A percentile compares a stretch with the other conserved stretches of the same genome.
Evolutionary conservation across 345 rosid genomes (phyloP).

Genomic region (Rhodomyrtus tomentosa): DNA sequence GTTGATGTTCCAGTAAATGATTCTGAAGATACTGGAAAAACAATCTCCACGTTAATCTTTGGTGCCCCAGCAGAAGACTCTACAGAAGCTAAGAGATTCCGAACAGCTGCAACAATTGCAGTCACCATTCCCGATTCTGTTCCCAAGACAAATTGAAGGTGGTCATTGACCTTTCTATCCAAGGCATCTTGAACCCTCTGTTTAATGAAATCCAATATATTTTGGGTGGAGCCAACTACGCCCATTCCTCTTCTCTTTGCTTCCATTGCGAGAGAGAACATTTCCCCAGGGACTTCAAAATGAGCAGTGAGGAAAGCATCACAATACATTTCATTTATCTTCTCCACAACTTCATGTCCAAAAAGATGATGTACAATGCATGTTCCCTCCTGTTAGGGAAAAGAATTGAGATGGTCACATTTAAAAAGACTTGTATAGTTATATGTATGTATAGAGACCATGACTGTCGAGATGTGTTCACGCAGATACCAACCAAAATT

Average conservation of each 20-base stretch:
- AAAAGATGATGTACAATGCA: conserved; percentile 94
- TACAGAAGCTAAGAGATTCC: conserved; percentile 36
- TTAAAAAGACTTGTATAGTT: background rate
- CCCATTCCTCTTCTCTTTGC: conserved; percentile 95
- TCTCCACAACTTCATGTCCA: conserved; percentile 82
- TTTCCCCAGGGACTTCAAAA: conserved; percentile 97
- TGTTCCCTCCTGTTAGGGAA: conserved; percentile 60
- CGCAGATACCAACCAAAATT: background rate
- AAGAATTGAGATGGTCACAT: background rate
- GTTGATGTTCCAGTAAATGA: conserved; percentile 56
- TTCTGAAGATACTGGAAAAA: conserved; percentile 89
- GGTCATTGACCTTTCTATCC: conserved; percentile 66
- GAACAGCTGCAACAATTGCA: conserved; percentile 73
- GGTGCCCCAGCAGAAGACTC: conserved; percentile 23
- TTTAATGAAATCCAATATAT: conserved; percentile 82
- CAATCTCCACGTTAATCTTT: conserved; percentile 76
- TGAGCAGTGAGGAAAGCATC: conserved; percentile 95
- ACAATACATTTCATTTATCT: conserved; percentile 71
- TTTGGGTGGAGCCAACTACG: conserved; percentile 85
- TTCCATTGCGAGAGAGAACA: conserved; percentile 96
- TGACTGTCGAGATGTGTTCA: background rate
- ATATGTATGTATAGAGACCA: background rate
- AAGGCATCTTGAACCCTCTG: conserved; percentile 72
- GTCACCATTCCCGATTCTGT: conserved; percentile 98
- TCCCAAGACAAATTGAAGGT: conserved; percentile 84